Conservation (phyloP, 345 rosid species). For the Pistacia atlantica region DNA sequence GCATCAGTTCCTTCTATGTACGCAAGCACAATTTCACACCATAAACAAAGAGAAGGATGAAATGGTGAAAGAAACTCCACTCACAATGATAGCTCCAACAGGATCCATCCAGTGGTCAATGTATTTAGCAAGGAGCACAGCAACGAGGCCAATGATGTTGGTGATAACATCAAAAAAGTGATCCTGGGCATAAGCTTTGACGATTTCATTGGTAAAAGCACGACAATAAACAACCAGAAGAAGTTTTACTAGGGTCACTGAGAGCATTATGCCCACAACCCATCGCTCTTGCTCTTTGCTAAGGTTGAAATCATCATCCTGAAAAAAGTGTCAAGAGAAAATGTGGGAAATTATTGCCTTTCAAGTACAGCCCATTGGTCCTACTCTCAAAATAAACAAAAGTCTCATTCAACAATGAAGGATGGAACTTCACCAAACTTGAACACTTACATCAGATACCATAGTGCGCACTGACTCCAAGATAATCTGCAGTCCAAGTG, state of each 20-base stretch:
- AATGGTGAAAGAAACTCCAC: constrained; percentile 25
- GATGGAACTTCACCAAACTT: background rate
- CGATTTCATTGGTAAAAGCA: constrained; percentile 81
- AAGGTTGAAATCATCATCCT: constrained; percentile 73
- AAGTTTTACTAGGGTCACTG: constrained; percentile 83
- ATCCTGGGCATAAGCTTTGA: constrained; percentile 97
- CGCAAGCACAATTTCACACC: background rate
- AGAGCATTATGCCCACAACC: constrained; percentile 97
- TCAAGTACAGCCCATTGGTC: background rate
- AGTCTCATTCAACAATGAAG: background rate
- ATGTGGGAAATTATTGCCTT: constrained; percentile 18
- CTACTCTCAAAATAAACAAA: constrained; percentile 5
- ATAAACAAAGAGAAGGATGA: background rate
- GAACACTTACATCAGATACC: constrained; percentile 66
- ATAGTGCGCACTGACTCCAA: constrained; percentile 81
- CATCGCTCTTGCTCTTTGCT: constrained; percentile 76
- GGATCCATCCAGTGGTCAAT: constrained; percentile 90
- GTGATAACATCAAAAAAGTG: constrained; percentile 97
- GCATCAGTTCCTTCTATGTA: background rate
- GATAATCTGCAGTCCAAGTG: constrained; percentile 96
- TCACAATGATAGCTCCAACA: constrained; percentile 94
- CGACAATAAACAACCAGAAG: constrained; percentile 77
- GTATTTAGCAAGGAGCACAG: constrained; percentile 87
- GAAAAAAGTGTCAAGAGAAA: constrained; percentile 22
- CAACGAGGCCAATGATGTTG: constrained; percentile 90